Evolutionary conservation across 2,329 filamentous ascomycete species (phyloP).

Genomic region (Pseudopyricularia cyperi): DNA sequence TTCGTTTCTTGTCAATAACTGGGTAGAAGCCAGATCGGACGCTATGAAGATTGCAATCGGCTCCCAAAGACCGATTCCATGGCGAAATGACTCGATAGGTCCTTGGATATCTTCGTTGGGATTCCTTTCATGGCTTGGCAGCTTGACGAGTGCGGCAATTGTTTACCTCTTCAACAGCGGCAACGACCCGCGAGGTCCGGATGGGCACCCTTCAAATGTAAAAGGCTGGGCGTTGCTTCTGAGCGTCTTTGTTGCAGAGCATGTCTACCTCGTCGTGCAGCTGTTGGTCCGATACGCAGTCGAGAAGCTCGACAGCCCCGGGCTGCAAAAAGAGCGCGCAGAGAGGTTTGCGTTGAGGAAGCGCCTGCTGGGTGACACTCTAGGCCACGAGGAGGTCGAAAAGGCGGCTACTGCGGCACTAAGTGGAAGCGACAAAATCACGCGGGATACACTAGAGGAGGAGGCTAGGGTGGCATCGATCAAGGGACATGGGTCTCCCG

Average conservation of each 20-base stretch:
- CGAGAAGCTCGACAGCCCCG: conserved; percentile 71
- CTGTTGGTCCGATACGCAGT: conserved; percentile 60
- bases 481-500: conserved; percentile 33
- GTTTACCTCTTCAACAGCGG: conserved; percentile 67
- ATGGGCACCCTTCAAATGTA: conserved; percentile 56
- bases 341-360: conserved; percentile 74
- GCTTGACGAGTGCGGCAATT: conserved; percentile 72
- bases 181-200: conserved; percentile 46
- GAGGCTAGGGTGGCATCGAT: conserved; percentile 40
- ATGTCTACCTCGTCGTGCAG: conserved; percentile 73
- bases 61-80: conserved; percentile 79
- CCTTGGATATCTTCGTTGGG: conserved; percentile 79
- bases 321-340: conserved; percentile 70
- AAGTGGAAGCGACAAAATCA: conserved; percentile 48
- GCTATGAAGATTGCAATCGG: conserved; percentile 82
- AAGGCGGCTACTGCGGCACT: conserved; percentile 32
- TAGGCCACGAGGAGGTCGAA: conserved; percentile 43
- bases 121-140: conserved; percentile 90
- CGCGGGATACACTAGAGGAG: conserved; percentile 50
- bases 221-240: conserved; percentile 71
- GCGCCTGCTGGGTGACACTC: conserved; percentile 60
- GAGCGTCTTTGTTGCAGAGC: conserved; percentile 74
- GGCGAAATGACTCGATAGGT: conserved; percentile 85
- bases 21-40: conserved; percentile 86
- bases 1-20: conserved; percentile 89